phyloP scores from a whole-genome alignment of 352 stramenopile species.

The Globisporangium camurandrum region DNA sequence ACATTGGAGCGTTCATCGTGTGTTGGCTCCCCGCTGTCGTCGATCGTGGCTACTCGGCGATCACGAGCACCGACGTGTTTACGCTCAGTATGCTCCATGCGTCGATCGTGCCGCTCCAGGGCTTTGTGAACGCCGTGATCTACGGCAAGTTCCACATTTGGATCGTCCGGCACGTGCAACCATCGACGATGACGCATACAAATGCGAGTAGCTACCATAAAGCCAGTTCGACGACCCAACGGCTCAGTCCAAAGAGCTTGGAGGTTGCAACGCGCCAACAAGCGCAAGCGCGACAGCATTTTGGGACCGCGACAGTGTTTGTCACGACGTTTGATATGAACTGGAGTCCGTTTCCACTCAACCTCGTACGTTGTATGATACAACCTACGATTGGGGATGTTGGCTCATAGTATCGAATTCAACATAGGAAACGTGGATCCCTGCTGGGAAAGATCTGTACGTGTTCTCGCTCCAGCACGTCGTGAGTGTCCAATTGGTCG shows the following conservation, averaged over 20 bases:
- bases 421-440: constrained; percentile 59
- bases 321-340: constrained; percentile 82
- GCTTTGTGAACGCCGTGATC: constrained; percentile 81
- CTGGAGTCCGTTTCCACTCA: constrained; percentile 53
- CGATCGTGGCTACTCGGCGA: constrained; percentile 53
- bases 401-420: not conserved
- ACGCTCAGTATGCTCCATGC: constrained; percentile 62
- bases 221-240: constrained; percentile 21
- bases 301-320: constrained; percentile 70
- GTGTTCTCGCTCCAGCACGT: constrained; percentile 80
- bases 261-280: too few species aligned
- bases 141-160: constrained; percentile 84
- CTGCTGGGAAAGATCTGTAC: constrained; percentile 66
- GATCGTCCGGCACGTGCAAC: constrained; percentile 53
- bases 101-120: constrained; percentile 72
- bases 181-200: not conserved
- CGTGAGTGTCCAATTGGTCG: constrained; percentile 48
- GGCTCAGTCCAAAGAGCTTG: constrained; percentile 33
- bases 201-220: too few species aligned
- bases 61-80: constrained; percentile 49
- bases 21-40: constrained; percentile 67
- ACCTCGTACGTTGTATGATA: constrained; percentile 26
- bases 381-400: not conserved
- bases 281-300: constrained; percentile 45
- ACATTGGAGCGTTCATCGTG: constrained; percentile 75